phyloP scores from a whole-genome alignment of 352 stramenopile genomes.

The Thraustotheca clavata region DNA sequence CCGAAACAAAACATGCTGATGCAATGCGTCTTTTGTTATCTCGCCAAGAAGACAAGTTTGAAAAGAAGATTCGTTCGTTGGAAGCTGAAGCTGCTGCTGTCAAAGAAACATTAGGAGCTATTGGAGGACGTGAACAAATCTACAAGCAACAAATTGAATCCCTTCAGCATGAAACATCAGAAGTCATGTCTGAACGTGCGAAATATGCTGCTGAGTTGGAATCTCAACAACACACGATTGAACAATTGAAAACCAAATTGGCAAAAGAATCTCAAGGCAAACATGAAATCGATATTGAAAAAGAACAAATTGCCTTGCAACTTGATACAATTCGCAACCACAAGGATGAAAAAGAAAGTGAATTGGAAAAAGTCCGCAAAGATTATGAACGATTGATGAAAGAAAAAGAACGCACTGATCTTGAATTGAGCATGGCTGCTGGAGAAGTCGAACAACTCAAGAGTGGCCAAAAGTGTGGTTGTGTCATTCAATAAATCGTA shows the following conservation, averaged over 20 bases:
- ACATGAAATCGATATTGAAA: conserved; percentile 67
- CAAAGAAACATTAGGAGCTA: conserved; percentile 74
- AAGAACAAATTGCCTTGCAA: conserved; percentile 61
- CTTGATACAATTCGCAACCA: conserved; percentile 46
- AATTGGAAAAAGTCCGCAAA: conserved; percentile 51
- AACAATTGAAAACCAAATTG: conserved; percentile 53
- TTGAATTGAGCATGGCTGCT: conserved; percentile 67
- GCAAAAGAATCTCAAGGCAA: conserved; percentile 50
- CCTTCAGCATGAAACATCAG: conserved; percentile 63
- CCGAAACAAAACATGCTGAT: conserved; percentile 69
- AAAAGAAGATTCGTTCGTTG: conserved; percentile 73
- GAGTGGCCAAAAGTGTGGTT: conserved; percentile 60
- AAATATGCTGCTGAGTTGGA: conserved; percentile 49
- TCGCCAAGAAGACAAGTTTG: conserved; percentile 73
- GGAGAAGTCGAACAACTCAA: conserved; percentile 69
- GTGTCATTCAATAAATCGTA: conserved; percentile 45
- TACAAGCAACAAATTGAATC: conserved; percentile 84
- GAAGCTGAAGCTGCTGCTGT: conserved; percentile 66
- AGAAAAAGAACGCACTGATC: conserved; percentile 72
- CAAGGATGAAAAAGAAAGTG: conserved; percentile 46
- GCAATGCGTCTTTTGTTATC: conserved; percentile 76
- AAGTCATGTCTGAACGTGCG: conserved; percentile 68
- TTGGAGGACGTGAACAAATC: conserved; percentile 70
- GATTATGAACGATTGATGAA: conserved; percentile 67
- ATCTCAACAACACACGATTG: conserved; percentile 57